phyloP scores from a whole-genome alignment of 139 green algal genomes.

The Haematococcus sp. region DNA sequence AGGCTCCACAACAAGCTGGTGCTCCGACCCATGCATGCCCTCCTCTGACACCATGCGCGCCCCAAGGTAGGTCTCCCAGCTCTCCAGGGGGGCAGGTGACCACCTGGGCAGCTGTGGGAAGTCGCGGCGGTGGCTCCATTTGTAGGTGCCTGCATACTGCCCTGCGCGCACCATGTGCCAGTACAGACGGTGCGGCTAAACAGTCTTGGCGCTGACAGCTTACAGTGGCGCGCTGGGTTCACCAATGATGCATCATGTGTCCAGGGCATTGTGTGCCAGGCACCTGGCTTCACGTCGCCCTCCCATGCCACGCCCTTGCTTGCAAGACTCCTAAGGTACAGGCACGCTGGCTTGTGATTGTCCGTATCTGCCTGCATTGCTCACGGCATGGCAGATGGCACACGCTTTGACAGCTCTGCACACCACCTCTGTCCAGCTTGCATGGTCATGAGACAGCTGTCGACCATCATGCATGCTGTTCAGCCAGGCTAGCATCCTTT shows the following conservation, averaged over 20 bases:
- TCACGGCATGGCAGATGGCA: too few relatives aligned
- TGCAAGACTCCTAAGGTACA: not conserved
- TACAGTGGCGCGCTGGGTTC: too few relatives aligned
- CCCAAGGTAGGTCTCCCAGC: not conserved
- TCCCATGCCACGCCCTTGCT: constrained; percentile 5
- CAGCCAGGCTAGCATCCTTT: too few relatives aligned
- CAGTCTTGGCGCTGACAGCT: too few relatives aligned
- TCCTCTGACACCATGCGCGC: not conserved
- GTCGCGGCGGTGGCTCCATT: constrained; percentile 2
- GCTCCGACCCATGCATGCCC: not conserved
- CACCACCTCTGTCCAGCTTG: too few relatives aligned
- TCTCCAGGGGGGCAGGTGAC: not conserved
- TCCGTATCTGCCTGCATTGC: not conserved
- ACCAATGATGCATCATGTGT: too few relatives aligned
- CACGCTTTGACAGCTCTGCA: too few relatives aligned
- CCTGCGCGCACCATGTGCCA: not conserved
- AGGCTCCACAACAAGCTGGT: constrained; percentile 3
- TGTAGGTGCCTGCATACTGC: constrained; percentile 11
- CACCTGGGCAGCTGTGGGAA: not conserved
- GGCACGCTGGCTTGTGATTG: constrained; percentile 5
- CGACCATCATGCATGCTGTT: too few relatives aligned
- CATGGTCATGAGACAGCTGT: too few relatives aligned
- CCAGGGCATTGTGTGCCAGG: too few relatives aligned
- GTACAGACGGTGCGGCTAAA: too few relatives aligned
- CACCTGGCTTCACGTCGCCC: constrained; percentile 9